These are phyloP conservation scores for Remersonia thermophila DNA, from an alignment of 2,329 filamentous ascomycete genomes.

Conservation along the genomic window DNA sequence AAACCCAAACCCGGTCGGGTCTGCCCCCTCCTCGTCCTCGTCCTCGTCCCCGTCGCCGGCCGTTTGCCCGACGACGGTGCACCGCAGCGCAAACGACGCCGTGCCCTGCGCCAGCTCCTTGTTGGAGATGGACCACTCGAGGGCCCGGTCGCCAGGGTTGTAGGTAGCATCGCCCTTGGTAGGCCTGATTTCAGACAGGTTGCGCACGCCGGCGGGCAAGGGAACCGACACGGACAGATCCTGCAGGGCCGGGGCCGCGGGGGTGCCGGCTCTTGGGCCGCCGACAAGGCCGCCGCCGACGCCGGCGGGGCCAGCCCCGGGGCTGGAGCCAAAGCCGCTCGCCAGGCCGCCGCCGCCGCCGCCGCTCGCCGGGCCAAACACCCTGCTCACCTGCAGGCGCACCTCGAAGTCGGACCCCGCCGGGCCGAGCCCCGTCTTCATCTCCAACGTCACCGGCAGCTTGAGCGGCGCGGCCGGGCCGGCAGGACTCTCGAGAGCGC, in stretches of 20 bases:
- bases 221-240: slow-evolving; percentile 69
- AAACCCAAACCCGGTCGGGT: slow-evolving; percentile 41
- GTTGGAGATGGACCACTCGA: slow-evolving; percentile 74
- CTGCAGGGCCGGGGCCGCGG: slow-evolving; percentile 53
- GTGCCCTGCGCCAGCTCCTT: slow-evolving; percentile 61
- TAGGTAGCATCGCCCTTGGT: slow-evolving; percentile 76
- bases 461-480: slow-evolving; percentile 51
- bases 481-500: slow-evolving; percentile 17
- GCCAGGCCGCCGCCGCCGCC: slow-evolving; percentile 13
- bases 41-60: slow-evolving; percentile 34
- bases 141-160: slow-evolving; percentile 53
- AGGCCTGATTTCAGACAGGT: slow-evolving; percentile 69
- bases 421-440: slow-evolving; percentile 66
- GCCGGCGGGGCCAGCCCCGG: slow-evolving; percentile 28
- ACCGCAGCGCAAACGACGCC: slow-evolving; percentile 61
- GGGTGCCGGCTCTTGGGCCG: slow-evolving; percentile 40
- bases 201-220: slow-evolving; percentile 66
- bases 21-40: slow-evolving; percentile 37
- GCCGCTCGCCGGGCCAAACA: slow-evolving; percentile 34
- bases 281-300: slow-evolving; percentile 24
- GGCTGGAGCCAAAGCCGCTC: no score
- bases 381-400: slow-evolving; percentile 56
- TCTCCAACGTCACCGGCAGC: slow-evolving; percentile 68
- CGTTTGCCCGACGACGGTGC: slow-evolving; percentile 61
- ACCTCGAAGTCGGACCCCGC: slow-evolving; percentile 81